phyloP scores from a whole-genome alignment of 129 eudicot species.

The Lonicera japonica region DNA sequence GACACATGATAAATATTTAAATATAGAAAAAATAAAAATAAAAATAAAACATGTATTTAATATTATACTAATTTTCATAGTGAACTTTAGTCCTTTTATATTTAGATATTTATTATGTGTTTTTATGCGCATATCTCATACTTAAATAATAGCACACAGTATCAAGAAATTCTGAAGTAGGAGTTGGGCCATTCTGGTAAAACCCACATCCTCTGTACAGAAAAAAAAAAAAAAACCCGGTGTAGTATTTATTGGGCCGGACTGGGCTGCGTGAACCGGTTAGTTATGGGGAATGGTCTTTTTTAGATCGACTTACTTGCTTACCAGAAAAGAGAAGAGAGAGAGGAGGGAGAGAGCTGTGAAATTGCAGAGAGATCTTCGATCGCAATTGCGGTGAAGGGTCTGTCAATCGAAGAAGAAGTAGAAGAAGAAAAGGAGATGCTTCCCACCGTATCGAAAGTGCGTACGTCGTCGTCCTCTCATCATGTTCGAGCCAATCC shows the following conservation, averaged over 20 bases:
- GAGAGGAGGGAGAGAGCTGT: conserved; percentile 5
- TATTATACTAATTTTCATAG: no score
- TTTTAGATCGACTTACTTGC: neutral
- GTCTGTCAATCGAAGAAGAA: neutral
- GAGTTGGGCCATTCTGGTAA: no score
- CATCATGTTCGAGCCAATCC: conserved; percentile 52
- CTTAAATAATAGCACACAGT: no score
- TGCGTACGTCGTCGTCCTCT: conserved; percentile 69
- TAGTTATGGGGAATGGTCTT: neutral
- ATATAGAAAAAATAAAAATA: no score
- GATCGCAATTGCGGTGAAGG: neutral
- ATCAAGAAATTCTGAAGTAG: no score
- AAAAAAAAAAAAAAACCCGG: no score
- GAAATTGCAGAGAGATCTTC: conserved; percentile 23
- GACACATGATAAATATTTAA: no score
- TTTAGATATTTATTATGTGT: no score
- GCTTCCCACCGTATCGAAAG: conserved; percentile 81
- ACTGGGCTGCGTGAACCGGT: neutral
- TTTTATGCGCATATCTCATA: no score
- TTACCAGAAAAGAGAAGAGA: neutral
- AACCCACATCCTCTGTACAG: no score
- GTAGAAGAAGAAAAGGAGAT: conserved; percentile 25
- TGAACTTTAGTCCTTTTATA: no score
- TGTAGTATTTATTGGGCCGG: neutral
- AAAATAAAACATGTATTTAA: no score